Base-by-base conservation (phyloP, 495 filamentous ascomycete genomes). In the Aspergillus heteromorphus region DNA sequence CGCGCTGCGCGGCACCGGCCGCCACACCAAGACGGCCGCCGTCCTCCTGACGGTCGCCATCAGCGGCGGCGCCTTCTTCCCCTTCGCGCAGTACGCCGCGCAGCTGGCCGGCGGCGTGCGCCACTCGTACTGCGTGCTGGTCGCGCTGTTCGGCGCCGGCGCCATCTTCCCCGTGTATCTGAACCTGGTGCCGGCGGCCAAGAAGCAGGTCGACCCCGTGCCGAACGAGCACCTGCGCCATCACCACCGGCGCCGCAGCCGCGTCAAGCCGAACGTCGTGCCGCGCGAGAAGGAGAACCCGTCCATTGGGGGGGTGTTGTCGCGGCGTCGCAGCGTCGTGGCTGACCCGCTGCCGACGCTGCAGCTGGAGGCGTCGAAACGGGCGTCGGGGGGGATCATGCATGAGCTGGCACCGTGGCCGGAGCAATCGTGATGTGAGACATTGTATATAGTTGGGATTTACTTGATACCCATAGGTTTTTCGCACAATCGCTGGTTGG, bases 91-190 rank as follows among this genome's bases (percentile, higher is more conserved):
- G 54, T 75, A 78, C 52, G 72, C 67, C 1, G 71, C 75, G 13
- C 63, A 73, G 13, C 59, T 77, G 27, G 53, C 61, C 4, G 65
- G 69, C 2, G 65, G 73, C 27, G 61, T 73, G 0, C 58, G 70
- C 21, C 83, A 80, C 51, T 79, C 79, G 0, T 83, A 75, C 59
- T 77, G 73, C 50, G 75, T 88, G 16, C 65, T 83, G 6, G 71
- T 86, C 8, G 83, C 84, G 4, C 61, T 80, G 9, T 86, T 82
- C 48, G 72, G 77, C 1, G 76, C 74, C 19, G 83, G 81, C 1
- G 66, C 74, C 4, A 60, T 85, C 6, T 84, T 85, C 63, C 83
- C 86, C 0, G 4, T 86, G 0, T 86, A 84, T 65, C 66, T 87
- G 27, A 83, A 83, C 50, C 19, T 79, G 2, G 67, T 78, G 8